Evolutionary conservation across 2,329 filamentous ascomycete species (phyloP).

Genomic region (Verticillium tricorpus): DNA sequence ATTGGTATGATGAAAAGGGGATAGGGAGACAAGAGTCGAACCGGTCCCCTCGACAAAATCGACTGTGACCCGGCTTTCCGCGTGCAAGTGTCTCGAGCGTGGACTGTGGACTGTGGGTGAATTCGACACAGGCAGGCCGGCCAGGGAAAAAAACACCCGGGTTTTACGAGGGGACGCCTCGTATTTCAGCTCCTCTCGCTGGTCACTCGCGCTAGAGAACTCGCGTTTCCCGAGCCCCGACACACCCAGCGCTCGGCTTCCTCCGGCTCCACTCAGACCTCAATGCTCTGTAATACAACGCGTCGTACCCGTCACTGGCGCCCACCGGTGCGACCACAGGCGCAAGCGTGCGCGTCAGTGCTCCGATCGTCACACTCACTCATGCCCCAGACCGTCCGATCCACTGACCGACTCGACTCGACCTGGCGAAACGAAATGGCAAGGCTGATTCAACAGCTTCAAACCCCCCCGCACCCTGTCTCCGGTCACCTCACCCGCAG

Average conservation of each 20-base stretch:
- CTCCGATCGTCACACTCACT: too few species aligned
- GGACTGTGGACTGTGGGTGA: too few species aligned
- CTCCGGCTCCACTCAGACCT: not conserved
- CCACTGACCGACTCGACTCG: too few species aligned
- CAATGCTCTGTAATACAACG: not conserved
- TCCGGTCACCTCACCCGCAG: not conserved
- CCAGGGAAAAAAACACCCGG: not conserved
- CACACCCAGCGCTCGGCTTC: not conserved
- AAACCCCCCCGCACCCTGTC: not conserved
- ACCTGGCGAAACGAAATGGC: not conserved
- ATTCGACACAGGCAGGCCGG: not conserved
- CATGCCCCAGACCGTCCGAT: too few species aligned
- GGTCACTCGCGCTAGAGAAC: not conserved
- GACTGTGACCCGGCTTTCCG: too few species aligned
- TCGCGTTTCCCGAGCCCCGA: not conserved
- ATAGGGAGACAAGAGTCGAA: too few species aligned
- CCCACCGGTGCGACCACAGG: too few species aligned
- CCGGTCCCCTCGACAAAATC: not conserved
- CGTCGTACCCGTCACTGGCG: too few species aligned
- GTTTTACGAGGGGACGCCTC: not conserved
- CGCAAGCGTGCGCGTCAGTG: not conserved
- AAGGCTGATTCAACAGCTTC: not conserved
- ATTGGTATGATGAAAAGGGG: too few species aligned
- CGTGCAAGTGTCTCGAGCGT: too few species aligned
- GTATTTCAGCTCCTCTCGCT: not conserved